phyloP scores from a whole-genome alignment of 2,329 filamentous ascomycete species.

The Penicillium janthinellum region DNA sequence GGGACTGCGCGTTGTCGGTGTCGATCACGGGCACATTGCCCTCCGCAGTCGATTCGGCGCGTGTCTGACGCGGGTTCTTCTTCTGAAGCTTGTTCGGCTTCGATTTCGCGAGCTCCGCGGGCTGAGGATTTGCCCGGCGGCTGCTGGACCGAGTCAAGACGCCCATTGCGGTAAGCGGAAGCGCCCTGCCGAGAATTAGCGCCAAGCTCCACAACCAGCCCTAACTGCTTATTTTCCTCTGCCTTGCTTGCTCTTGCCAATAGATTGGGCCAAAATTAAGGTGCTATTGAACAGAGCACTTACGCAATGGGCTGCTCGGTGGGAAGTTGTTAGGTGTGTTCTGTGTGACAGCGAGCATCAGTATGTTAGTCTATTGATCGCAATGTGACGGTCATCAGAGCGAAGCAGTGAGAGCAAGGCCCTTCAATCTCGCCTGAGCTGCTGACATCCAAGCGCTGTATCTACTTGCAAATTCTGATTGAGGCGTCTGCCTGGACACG shows the following conservation, averaged over 20 bases:
- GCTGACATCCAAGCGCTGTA: no score
- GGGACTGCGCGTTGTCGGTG: constrained; percentile 1
- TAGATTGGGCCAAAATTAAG: not conserved
- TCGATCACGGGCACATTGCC: constrained; percentile 11
- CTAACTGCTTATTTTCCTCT: constrained; percentile 15
- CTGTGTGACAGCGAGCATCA: not conserved
- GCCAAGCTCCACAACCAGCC: constrained; percentile 19
- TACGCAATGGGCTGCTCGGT: not conserved
- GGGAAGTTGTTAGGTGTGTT: not conserved
- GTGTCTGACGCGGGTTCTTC: constrained; percentile 19
- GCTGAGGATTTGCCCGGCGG: constrained; percentile 18
- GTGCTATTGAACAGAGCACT: not conserved
- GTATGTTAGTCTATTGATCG: not conserved
- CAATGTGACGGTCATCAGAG: not conserved
- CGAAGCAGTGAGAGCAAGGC: not conserved
- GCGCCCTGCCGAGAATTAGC: constrained; percentile 24
- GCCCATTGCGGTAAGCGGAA: constrained; percentile 28
- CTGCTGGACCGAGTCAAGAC: constrained; percentile 18
- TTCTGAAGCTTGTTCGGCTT: constrained; percentile 21
- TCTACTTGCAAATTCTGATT: not conserved
- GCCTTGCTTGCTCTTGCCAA: not conserved
- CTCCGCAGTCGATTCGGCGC: constrained; percentile 4
- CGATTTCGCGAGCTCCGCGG: constrained; percentile 10
- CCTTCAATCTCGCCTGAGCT: not conserved
- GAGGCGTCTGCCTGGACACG: not conserved